Base-by-base conservation (phyloP, 2,329 filamentous ascomycete species). In the Xylariaceae sp. region DNA sequence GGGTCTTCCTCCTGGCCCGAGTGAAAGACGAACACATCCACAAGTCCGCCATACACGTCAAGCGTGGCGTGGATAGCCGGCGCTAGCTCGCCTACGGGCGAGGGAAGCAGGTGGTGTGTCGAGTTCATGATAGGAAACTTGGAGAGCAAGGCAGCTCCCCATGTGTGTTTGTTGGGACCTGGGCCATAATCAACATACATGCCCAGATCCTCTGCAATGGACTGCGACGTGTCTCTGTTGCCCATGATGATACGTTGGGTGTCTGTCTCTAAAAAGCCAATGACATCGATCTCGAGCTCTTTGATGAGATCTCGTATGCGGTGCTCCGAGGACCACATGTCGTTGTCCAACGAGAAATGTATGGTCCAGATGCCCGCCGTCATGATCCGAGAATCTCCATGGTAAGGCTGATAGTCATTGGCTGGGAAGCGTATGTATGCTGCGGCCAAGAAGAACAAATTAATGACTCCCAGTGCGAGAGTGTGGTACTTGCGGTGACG, bases 121-220 rank as follows among this genome's bases (percentile, higher is more conserved):
- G 87, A 94, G 63, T 96, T 94, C 39, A 98, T 61, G 51, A 98
- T 98, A 3, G 92, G 92, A 67, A 96, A 98, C 56, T 96, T 96
- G 49, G 88, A 95, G 4, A 98, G 72, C 28, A 98, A 70, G 15
- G 89, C 92, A 8, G 82, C 77, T 32, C 92, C 92, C 92, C 92
- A 98, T 0, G 92, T 98, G 65, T 98, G 92, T 65, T 96, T 98
- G 72, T 98, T 94, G 5, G 92, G 92, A 2, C 92, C 92, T 19
- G 92, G 92, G 35, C 92, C 92, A 52, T 88, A 95, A 64, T 98
- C 92, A 31, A 93, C 89, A 54, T 95, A 98, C 92, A 98, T 98
- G 49, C 92, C 92, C 9, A 98, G 73, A 46, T 98, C 89, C 57
- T 96, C 90, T 14, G 92, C 89, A 7, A 98, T 74, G 61, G 86